Conservation (phyloP, 1,139 yeast species). For the Diutina mesorugosa region DNA sequence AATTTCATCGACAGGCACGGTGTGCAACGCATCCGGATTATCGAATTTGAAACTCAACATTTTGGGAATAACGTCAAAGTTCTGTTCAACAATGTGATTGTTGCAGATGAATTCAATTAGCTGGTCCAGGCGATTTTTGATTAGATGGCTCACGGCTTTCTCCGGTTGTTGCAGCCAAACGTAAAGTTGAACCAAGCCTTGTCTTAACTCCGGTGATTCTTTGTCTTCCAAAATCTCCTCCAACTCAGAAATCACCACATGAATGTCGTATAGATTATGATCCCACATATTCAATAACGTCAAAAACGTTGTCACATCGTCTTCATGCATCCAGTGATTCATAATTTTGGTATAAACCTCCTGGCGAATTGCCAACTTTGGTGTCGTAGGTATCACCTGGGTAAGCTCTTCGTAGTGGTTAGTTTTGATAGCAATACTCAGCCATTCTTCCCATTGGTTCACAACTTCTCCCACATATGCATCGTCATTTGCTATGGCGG, state of each 20-base stretch:
- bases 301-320: conserved; percentile 21
- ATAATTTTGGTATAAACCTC: conserved; percentile 41
- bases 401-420: conserved; percentile 37
- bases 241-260: conserved; percentile 29
- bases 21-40: background rate
- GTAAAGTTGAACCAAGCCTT: conserved; percentile 43
- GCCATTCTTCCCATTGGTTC: conserved; percentile 59
- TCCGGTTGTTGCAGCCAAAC: conserved; percentile 44
- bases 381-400: conserved; percentile 36
- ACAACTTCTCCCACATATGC: conserved; percentile 18
- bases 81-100: background rate
- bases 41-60: background rate
- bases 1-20: conserved; percentile 31
- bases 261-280: conserved; percentile 35
- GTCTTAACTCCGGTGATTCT: conserved; percentile 21
- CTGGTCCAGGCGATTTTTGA: conserved; percentile 37
- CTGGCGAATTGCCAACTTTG: conserved; percentile 22
- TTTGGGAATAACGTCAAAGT: background rate
- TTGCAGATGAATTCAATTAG: background rate
- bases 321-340: conserved; percentile 28
- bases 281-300: conserved; percentile 47
- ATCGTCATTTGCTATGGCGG: conserved; percentile 12
- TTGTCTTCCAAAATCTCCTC: conserved; percentile 26
- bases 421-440: conserved; percentile 38
- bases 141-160: conserved; percentile 52